A percentile compares a stretch with the other conserved stretches of the same genome.
Conservation (phyloP, 2,329 filamentous ascomycete genomes). For the Penicillium oxalicum region DNA sequence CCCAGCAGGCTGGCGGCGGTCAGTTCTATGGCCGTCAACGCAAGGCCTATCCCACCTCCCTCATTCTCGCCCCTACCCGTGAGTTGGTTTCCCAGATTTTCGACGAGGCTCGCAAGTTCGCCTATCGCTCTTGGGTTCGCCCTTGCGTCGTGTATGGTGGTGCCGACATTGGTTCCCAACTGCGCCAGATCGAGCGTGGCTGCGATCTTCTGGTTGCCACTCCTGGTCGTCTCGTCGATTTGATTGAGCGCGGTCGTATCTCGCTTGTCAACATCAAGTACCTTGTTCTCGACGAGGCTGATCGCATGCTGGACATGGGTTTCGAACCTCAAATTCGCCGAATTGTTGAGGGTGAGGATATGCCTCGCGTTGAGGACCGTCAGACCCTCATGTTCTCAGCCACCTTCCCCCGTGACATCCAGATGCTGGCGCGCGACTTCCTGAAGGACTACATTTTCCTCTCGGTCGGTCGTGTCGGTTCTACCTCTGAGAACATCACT, state of each 20-base stretch:
- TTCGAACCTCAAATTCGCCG: conserved; percentile 99
- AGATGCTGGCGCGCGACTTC: conserved; percentile 98
- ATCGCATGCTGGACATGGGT: conserved; percentile 99
- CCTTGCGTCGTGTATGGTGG: conserved; percentile 98
- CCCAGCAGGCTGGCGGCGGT: conserved; percentile 57
- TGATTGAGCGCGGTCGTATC: conserved; percentile 97
- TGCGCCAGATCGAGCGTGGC: conserved; percentile 94
- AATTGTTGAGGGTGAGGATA: conserved; percentile 97
- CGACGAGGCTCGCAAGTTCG: conserved; percentile 95
- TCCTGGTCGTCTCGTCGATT: conserved; percentile 90
- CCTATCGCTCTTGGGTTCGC: conserved; percentile 97
- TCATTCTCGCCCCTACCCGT: conserved; percentile 94
- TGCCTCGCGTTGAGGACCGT: conserved; percentile 75
- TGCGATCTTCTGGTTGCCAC: conserved; percentile 97
- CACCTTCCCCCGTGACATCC: conserved; percentile 97
- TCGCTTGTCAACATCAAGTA: conserved; percentile 99
- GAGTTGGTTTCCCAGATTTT: conserved; percentile 98
- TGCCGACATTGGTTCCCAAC: conserved; percentile 96
- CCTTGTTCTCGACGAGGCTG: conserved; percentile 95
- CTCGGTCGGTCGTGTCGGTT: conserved; percentile 96
- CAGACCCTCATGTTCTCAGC: conserved; percentile 99
- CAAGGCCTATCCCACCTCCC: conserved; percentile 93
- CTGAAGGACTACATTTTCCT: conserved; percentile 99
- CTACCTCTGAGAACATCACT: conserved; percentile 99
- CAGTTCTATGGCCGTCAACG: conserved; percentile 79